Evolutionary conservation across 2,329 filamentous ascomycete genomes (phyloP).

Genomic region (Aspergillus terreus): DNA sequence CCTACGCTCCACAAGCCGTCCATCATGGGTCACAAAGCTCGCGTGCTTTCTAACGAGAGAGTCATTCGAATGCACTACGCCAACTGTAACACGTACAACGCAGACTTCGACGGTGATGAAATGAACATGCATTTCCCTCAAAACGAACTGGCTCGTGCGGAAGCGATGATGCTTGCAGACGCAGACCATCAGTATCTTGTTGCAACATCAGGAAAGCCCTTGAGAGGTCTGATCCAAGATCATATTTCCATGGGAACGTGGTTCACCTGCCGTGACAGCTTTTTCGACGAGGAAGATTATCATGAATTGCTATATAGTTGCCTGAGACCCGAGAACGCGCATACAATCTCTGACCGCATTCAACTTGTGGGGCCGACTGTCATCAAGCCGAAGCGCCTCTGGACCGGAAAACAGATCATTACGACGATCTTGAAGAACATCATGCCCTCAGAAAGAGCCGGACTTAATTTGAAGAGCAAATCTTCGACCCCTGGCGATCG

Average conservation of each 20-base stretch:
- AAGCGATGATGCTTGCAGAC: conserved; percentile 89
- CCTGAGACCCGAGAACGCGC: conserved; percentile 82
- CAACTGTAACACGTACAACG: conserved; percentile 99
- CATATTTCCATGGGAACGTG: conserved; percentile 93
- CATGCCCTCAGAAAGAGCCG: conserved; percentile 69
- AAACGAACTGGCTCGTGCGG: conserved; percentile 88
- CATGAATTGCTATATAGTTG: conserved; percentile 91
- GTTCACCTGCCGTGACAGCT: conserved; percentile 85
- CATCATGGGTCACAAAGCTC: conserved; percentile 95
- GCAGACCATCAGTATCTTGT: conserved; percentile 97
- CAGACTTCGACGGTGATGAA: conserved; percentile 98
- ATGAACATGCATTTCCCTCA: conserved; percentile 99
- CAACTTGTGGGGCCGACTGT: conserved; percentile 77
- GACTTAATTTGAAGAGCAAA: conserved; percentile 74
- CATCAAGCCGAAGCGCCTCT: conserved; percentile 73
- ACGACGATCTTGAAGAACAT: conserved; percentile 93
- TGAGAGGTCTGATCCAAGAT: conserved; percentile 96
- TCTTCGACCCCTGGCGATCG: conserved; percentile 73
- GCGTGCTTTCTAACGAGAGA: conserved; percentile 89
- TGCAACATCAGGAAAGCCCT: conserved; percentile 85
- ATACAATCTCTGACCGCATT: conserved; percentile 78
- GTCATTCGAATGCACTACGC: conserved; percentile 99
- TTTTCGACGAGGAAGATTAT: conserved; percentile 84
- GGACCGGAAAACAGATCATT: conserved; percentile 96
- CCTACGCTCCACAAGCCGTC: conserved; percentile 97